Base-by-base conservation (phyloP, 2,329 filamentous ascomycete species). In the Verticillium klebahnii region DNA sequence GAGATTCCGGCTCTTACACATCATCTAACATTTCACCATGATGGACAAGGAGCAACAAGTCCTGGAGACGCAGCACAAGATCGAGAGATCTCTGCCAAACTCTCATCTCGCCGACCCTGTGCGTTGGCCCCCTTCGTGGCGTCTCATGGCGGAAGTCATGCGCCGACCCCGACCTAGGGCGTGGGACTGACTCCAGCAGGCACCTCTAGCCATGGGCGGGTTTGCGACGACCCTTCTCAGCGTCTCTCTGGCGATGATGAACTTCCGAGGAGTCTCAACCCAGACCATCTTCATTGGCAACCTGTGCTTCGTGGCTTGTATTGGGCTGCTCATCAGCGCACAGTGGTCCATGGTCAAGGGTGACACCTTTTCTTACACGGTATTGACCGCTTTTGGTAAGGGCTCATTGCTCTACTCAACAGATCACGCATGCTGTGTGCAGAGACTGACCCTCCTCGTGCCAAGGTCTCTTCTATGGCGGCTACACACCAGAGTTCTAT, bases 341-440 rank as follows among this genome's bases (percentile, higher is more conserved):
- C 70, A 72, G 45, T 72, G 70, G 70, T 66, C 64, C 52, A 67
- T 72, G 66, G 65, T 67, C 7, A 60, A 65, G 5, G 70, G 70
- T 1, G 63, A 72, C 15, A 71, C 69, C 1, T 72, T 72, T 55
- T 65, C 68, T 1, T 72, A 72, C 23, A 70, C 70, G 6, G 67
- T 69, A 0, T 52, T 72, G 15, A 69, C 64, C 23, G 70, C 70
- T 1, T 72, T 67, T 58, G 70, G 70, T 70, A 37, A 58, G 56
- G 5, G 9, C 17, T 1, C 15, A 17, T 1, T 5, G 3, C 17
- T 7, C 1, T 11, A 4, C 15, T 17, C 39, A n/a, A 23, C 19
- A 14, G n/a, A 19, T 17, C n/a, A 2, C 4, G 39, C n/a, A 9
- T 45, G 39, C 9, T 5, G 11, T 23, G 17, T 52, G 14, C 25